Evolutionary conservation across 2,329 filamentous ascomycete genomes (phyloP), one percentile per base, ranked within the genome.

Genomic region (Fonsecaea monophora): DNA sequence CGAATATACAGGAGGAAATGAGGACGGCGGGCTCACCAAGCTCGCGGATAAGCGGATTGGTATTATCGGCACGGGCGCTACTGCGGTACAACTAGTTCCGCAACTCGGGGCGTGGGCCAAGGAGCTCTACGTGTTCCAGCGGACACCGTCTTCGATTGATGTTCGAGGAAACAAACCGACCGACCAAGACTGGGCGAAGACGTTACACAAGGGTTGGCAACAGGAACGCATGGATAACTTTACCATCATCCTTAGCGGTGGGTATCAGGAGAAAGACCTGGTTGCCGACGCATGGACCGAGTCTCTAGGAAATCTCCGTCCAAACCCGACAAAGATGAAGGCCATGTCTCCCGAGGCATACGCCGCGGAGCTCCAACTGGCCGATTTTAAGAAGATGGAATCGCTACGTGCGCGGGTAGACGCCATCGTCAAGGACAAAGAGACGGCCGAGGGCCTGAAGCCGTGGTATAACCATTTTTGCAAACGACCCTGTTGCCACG

Each of bases 401-500:
- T 40, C 61, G 37, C 53, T 71, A 8, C 82, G 86, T 1, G 75
- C 74, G 2, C 81, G 84, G 2, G 78, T 82, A 4, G 81, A 83
- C 15, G 71, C 77, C 0, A 74, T 84, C n/a, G 86, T 90, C n/a
- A 75, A 82, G 40, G 82, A 89, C 70, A 75, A 75, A 10, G 75
- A 74, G 1, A 85, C 82, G 0, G 87, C 87, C 0, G 79, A 81
- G 35, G 79, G 75, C 2, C 79, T 89, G 7, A 85, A 87, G 72
- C 79, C 86, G 0, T 88, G 85, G 84, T 90, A 89, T 72, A 82
- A 84, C 0, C 76, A 77, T 0, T 88, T 84, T 82, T 90, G 88
- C 78, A 90, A 90, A 74, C 82, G 88, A 0, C 87, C 87, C 0
- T 83, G 80, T 42, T 89, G 89, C 75, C 85, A 86, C 75, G 85